Percentiles rank a stretch among this genome's conserved stretches.
Conservation (phyloP, 768 basidiomycete genomes). For the Dioszegia crocea region DNA sequence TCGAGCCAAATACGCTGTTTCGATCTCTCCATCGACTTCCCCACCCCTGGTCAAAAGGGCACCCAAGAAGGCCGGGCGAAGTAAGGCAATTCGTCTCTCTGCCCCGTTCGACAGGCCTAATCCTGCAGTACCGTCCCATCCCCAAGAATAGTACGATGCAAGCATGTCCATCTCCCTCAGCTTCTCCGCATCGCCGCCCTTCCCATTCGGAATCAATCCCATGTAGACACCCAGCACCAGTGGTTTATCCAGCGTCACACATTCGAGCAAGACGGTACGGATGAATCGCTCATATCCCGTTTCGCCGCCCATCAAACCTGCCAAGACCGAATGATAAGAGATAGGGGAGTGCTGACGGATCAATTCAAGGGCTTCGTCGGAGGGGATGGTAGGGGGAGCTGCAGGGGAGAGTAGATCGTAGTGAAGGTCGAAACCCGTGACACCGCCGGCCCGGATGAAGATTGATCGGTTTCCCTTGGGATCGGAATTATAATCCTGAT, state of each 20-base stretch:
- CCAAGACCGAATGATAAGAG: slow-evolving; percentile 53
- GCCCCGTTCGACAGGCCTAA: neutral
- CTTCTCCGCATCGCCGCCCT: slow-evolving; percentile 4
- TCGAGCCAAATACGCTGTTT: neutral
- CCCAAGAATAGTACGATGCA: slow-evolving; percentile 16
- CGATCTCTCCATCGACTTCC: neutral
- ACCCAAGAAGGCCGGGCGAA: slow-evolving; percentile 9
- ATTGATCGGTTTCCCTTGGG: slow-evolving; percentile 87
- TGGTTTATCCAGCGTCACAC: slow-evolving; percentile 85
- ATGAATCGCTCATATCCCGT: slow-evolving; percentile 22
- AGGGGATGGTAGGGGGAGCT: slow-evolving; percentile 63
- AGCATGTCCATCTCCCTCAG: slow-evolving; percentile 18
- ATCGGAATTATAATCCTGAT: slow-evolving; percentile 88
- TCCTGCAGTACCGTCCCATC: neutral
- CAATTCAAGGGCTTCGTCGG: slow-evolving; percentile 74
- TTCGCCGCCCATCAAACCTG: slow-evolving; percentile 1
- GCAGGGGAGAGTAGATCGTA: slow-evolving; percentile 78
- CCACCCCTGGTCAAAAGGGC: slow-evolving; percentile 4
- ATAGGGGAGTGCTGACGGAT: slow-evolving; percentile 84
- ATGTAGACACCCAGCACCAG: slow-evolving; percentile 71
- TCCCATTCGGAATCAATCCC: slow-evolving; percentile 56
- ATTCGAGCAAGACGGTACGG: slow-evolving; percentile 58
- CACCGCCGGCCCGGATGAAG: slow-evolving; percentile 80
- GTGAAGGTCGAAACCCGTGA: slow-evolving; percentile 70
- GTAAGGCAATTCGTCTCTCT: slow-evolving; percentile 10